Conservation (phyloP, 2,329 filamentous ascomycete species). For the Colletotrichum karsti region DNA sequence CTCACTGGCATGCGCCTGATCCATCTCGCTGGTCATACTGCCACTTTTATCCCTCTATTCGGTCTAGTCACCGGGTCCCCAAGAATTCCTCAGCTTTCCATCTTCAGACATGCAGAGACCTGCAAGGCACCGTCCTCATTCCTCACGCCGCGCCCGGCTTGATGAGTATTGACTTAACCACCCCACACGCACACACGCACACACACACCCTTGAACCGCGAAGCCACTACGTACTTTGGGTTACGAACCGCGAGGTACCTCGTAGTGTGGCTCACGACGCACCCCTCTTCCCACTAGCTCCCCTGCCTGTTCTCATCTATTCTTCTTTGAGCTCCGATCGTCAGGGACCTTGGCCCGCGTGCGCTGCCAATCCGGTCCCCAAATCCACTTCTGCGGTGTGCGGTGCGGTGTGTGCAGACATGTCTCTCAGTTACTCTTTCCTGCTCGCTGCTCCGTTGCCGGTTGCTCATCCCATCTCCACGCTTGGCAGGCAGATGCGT, state of each 20-base stretch:
- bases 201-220: not conserved
- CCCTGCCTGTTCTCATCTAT: constrained; percentile 15
- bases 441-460: constrained; percentile 6
- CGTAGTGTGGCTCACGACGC: not conserved
- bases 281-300: not conserved
- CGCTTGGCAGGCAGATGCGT: constrained; percentile 23
- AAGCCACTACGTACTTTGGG: not conserved
- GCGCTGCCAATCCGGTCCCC: constrained; percentile 17
- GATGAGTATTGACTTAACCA: not conserved
- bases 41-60: not conserved
- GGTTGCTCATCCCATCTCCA: constrained; percentile 25
- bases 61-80: not conserved
- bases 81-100: not conserved
- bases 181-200: not conserved
- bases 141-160: not conserved
- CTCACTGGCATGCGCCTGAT: constrained; percentile 13
- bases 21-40: constrained; percentile 3
- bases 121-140: not conserved
- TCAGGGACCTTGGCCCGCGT: constrained; percentile 27
- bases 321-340: constrained; percentile 24
- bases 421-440: constrained; percentile 21
- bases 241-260: not conserved
- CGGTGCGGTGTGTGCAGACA: not conserved
- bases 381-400: constrained; percentile 9
- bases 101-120: not conserved